Conservation (phyloP, 1,284 basidiomycete species). For the Boletus mariae region DNA sequence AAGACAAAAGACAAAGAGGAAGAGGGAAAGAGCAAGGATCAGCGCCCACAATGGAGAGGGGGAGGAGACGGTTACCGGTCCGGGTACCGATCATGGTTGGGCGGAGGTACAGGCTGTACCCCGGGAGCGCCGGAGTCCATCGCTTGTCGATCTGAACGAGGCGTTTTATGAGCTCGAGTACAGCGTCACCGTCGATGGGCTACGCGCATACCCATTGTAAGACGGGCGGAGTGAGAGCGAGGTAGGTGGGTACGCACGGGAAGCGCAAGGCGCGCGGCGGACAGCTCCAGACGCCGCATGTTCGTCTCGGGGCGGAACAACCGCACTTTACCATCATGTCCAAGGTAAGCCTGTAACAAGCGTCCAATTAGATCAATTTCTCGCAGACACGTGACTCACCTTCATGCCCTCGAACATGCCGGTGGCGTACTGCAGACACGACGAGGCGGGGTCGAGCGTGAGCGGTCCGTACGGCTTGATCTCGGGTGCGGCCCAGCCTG, state of each 20-base stretch:
- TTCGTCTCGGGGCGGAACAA: conserved; percentile 81
- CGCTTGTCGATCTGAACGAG: conserved; percentile 65
- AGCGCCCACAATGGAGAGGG: not conserved
- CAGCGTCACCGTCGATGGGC: conserved; percentile 60
- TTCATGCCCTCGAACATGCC: conserved; percentile 91
- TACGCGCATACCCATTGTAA: conserved; percentile 23
- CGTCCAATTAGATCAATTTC: not conserved
- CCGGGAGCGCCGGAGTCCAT: conserved; percentile 71
- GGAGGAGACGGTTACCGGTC: conserved; percentile 35
- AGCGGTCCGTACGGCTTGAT: conserved; percentile 79
- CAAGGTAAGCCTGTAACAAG: conserved; percentile 62
- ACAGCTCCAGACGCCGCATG: conserved; percentile 70
- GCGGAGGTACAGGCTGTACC: conserved; percentile 75
- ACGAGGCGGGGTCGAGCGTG: conserved; percentile 69
- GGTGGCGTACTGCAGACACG: conserved; percentile 73
- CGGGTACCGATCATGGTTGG: conserved; percentile 85
- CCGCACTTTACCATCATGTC: conserved; percentile 57
- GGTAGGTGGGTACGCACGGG: conserved; percentile 40
- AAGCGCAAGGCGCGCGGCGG: conserved; percentile 61
- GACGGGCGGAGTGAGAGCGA: not conserved
- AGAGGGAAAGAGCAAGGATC: not conserved
- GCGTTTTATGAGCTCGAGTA: conserved; percentile 67
- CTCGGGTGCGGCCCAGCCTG: conserved; percentile 77
- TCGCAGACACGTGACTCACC: conserved; percentile 31
- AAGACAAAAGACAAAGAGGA: too few species aligned